These are phyloP conservation scores for Cyberlindnera americana DNA, from an alignment of 805 yeast genomes.

Conservation along the genomic window DNA sequence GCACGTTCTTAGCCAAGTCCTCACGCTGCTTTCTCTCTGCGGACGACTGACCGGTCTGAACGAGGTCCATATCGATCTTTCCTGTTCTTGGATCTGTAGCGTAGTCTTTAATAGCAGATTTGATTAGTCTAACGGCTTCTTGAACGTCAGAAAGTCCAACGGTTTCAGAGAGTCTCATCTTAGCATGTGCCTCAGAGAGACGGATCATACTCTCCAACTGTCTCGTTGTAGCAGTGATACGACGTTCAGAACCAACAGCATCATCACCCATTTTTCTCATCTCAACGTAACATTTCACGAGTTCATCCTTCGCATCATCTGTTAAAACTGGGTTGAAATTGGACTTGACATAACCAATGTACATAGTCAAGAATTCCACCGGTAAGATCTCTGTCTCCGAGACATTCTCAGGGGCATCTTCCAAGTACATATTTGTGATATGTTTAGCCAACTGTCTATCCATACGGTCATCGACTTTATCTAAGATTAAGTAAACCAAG, in stretches of 20 bases:
- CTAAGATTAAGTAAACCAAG: conserved; percentile 85
- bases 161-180: conserved; percentile 72
- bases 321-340: conserved; percentile 76
- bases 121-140: conserved; percentile 91
- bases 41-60: conserved; percentile 91
- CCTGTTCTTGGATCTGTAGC: conserved; percentile 98
- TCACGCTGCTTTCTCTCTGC: conserved; percentile 78
- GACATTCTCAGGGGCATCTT: conserved; percentile 76
- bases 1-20: conserved; percentile 62
- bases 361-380: conserved; percentile 80
- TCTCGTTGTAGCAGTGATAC: conserved; percentile 97
- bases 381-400: conserved; percentile 69
- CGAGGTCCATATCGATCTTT: conserved; percentile 93
- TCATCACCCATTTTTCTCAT: conserved; percentile 96
- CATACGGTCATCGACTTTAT: conserved; percentile 80
- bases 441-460: conserved; percentile 90
- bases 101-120: conserved; percentile 93
- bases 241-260: conserved; percentile 73
- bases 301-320: conserved; percentile 73
- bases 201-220: conserved; percentile 96
- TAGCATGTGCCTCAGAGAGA: conserved; percentile 94
- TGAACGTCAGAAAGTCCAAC: conserved; percentile 82
- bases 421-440: conserved; percentile 86
- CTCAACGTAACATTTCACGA: conserved; percentile 84
- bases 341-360: conserved; percentile 93